Evolutionary conservation across 257 asterid species (phyloP).

Genomic region (Osmanthus fragrans): DNA sequence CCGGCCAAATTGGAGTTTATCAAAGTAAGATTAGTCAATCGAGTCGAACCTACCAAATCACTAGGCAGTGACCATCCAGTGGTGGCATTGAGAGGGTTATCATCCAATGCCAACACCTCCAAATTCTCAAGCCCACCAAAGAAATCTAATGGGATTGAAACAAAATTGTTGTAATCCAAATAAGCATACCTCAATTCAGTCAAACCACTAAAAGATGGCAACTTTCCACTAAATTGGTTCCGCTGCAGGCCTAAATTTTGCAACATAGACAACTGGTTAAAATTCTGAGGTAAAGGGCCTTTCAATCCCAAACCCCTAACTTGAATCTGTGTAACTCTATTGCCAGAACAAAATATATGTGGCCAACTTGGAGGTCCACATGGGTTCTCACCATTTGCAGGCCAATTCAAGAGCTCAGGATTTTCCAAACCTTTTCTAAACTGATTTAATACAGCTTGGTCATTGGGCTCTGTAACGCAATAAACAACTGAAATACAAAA

Average conservation of each 20-base stretch:
- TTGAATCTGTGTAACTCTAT: constrained; percentile 79
- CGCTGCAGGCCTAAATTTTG: constrained; percentile 68
- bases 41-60: constrained; percentile 60
- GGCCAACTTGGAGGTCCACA: constrained; percentile 87
- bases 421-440: constrained; percentile 63
- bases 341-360: constrained; percentile 53
- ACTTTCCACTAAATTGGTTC: constrained; percentile 62
- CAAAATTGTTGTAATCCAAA: constrained; percentile 74
- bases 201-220: constrained; percentile 78
- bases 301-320: constrained; percentile 69
- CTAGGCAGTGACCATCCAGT: constrained; percentile 72
- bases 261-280: constrained; percentile 61
- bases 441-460: constrained; percentile 58
- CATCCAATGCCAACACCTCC: constrained; percentile 78
- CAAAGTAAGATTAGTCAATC: constrained; percentile 64
- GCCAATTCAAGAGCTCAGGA: constrained; percentile 77
- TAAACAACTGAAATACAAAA: constrained; percentile 32
- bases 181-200: constrained; percentile 63
- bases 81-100: constrained; percentile 66
- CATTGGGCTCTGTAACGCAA: constrained; percentile 61
- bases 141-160: constrained; percentile 76
- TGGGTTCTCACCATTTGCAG: constrained; percentile 65
- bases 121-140: constrained; percentile 70
- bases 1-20: constrained; percentile 68
- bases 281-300: constrained; percentile 70